Conservation (phyloP, 306 rosid genomes). For the Cicer judaicum region DNA sequence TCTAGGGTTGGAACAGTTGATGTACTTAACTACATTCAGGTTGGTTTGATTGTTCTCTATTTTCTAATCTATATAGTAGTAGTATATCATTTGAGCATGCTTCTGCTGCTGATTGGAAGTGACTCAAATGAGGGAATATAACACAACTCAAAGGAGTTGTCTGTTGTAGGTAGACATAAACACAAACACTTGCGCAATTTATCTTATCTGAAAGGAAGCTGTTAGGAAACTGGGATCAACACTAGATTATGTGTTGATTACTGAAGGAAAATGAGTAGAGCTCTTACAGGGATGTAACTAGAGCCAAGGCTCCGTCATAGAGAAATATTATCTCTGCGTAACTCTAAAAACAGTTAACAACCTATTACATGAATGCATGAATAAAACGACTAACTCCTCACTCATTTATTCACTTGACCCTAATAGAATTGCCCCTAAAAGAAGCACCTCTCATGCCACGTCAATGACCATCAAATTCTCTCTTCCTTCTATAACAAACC, state of each 20-base stretch:
- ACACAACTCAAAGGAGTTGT: too few species aligned
- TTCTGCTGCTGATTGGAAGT: conserved; percentile 4
- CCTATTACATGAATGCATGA: neutral
- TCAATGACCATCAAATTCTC: neutral
- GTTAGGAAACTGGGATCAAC: neutral
- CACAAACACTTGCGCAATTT: too few species aligned
- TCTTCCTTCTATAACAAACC: neutral
- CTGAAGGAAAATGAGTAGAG: neutral
- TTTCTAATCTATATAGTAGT: neutral
- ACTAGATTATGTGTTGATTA: neutral
- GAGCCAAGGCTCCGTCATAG: neutral
- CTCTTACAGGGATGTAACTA: neutral
- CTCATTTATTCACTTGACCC: neutral
- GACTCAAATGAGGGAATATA: too few species aligned
- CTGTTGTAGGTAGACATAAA: too few species aligned
- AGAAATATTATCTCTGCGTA: neutral
- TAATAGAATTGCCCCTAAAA: neutral
- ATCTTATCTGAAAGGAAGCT: too few species aligned
- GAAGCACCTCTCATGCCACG: neutral
- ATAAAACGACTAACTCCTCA: neutral
- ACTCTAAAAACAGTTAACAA: neutral
- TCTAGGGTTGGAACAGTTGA: conserved; percentile 72
- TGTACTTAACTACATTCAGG: conserved; percentile 77
- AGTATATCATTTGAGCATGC: neutral
- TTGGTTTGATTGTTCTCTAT: conserved; percentile 28